A percentile compares a stretch with the other conserved stretches of the same genome.
These are phyloP conservation scores for Cytauxzoon felis DNA, from an alignment of 169 alveolate genomes.

Conservation along the genomic window DNA sequence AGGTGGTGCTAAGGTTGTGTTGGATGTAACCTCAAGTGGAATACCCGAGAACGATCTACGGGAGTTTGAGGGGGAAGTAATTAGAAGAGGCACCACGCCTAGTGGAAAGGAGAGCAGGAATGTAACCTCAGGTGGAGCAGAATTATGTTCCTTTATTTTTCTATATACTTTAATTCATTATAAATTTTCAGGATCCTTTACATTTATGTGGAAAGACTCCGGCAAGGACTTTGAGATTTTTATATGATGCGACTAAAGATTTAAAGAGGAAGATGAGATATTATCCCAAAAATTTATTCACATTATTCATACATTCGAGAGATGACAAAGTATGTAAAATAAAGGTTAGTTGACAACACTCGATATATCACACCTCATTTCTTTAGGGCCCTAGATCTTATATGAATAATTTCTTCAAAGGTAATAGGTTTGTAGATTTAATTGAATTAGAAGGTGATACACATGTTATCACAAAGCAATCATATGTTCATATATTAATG, in stretches of 20 bases:
- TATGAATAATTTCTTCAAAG: not conserved
- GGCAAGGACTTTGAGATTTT: slow-evolving; percentile 34
- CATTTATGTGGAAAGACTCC: slow-evolving; percentile 5
- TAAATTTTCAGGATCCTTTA: slow-evolving; percentile 24
- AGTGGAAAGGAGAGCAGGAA: no score
- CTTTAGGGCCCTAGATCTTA: not conserved
- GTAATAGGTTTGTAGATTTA: not conserved
- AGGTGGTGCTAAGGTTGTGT: no score
- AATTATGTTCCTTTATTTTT: no score
- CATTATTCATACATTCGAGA: slow-evolving; percentile 37
- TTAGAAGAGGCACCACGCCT: no score
- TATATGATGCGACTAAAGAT: slow-evolving; percentile 33
- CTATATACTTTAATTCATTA: not conserved
- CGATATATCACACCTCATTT: not conserved
- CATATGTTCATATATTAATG: no score
- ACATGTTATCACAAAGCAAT: no score
- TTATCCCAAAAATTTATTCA: slow-evolving; percentile 32
- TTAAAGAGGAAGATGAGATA: slow-evolving; percentile 24
- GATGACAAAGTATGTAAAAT: slow-evolving; percentile 40
- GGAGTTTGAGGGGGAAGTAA: no score
- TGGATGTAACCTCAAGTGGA: no score
- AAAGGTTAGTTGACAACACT: not conserved
- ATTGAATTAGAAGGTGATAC: not conserved
- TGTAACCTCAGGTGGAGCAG: no score
- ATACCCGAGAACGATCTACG: no score